phyloP scores from a whole-genome alignment of 1,284 basidiomycete genomes.

The Pisolithus thermaeus region DNA sequence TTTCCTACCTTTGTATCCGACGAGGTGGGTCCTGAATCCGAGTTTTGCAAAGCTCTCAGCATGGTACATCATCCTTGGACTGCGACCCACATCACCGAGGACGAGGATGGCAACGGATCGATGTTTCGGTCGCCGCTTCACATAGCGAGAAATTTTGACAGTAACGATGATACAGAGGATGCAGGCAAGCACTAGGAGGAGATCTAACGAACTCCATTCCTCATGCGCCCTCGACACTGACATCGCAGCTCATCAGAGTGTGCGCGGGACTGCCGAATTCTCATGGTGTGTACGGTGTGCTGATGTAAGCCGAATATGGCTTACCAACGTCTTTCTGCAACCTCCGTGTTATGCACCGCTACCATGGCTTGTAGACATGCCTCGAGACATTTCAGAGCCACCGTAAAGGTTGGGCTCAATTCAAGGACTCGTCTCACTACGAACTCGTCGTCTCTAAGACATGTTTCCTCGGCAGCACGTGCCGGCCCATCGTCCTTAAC shows the following conservation, averaged over 20 bases:
- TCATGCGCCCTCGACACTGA: no score
- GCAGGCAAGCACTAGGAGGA: background rate
- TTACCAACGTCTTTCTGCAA: background rate
- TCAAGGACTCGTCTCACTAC: background rate
- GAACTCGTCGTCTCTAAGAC: background rate
- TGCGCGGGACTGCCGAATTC: no score
- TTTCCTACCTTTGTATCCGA: constrained; percentile 79
- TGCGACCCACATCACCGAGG: constrained; percentile 92
- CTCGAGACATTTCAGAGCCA: constrained; percentile 14
- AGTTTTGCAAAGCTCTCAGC: constrained; percentile 85
- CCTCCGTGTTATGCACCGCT: no score
- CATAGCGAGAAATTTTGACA: constrained; percentile 21
- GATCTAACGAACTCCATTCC: background rate
- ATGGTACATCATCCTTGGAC: constrained; percentile 99
- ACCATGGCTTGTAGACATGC: constrained; percentile 18
- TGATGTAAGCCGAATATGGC: no score
- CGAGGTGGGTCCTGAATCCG: constrained; percentile 74
- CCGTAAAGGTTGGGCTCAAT: constrained; percentile 1
- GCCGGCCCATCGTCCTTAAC: no score
- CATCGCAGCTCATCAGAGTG: no score
- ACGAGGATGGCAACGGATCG: constrained; percentile 85
- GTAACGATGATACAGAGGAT: constrained; percentile 7
- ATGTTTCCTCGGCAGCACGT: background rate
- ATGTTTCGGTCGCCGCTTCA: constrained; percentile 34
- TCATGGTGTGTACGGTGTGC: no score